Conservation (phyloP, 129 eudicot species). For the Erigeron canadensis region DNA sequence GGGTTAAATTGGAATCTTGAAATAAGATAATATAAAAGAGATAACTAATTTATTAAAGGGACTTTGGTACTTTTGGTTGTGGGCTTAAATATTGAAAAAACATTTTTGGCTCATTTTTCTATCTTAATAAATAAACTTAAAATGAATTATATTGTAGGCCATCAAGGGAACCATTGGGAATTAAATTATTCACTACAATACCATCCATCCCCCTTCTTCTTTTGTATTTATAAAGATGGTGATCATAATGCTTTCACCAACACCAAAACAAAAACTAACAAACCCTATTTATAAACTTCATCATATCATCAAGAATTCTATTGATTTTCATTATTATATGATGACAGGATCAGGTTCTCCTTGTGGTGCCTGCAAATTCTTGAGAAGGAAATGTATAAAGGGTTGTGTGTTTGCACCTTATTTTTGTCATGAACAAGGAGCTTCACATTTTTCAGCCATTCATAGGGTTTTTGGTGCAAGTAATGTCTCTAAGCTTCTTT, state of each 20-base stretch:
- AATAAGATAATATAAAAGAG: slow-evolving; percentile 13
- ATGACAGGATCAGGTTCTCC: slow-evolving; percentile 92
- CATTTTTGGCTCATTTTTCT: not conserved
- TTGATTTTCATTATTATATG: not conserved
- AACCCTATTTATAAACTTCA: slow-evolving; percentile 22
- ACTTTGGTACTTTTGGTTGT: slow-evolving; percentile 35
- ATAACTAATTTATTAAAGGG: slow-evolving; percentile 22
- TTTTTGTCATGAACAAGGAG: slow-evolving; percentile 96
- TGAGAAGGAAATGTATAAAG: slow-evolving; percentile 89
- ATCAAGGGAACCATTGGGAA: slow-evolving; percentile 63
- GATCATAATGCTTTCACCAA: slow-evolving; percentile 48
- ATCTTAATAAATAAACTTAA: slow-evolving; percentile 5
- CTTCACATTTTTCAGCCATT: slow-evolving; percentile 90
- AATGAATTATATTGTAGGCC: slow-evolving; percentile 62
- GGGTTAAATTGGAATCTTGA: slow-evolving; percentile 46
- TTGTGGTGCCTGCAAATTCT: slow-evolving; percentile 98
- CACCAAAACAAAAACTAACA: slow-evolving; percentile 35
- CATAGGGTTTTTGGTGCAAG: slow-evolving; percentile 98
- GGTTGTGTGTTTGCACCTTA: slow-evolving; percentile 99
- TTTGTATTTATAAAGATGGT: slow-evolving; percentile 57
- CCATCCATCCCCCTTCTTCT: slow-evolving; percentile 49
- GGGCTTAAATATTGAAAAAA: slow-evolving; percentile 27
- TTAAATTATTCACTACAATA: slow-evolving; percentile 43
- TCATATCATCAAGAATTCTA: slow-evolving; percentile 12
- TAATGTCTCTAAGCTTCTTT: slow-evolving; percentile 87